These are phyloP conservation scores for Graphilbum ipis-grandicollis DNA, from an alignment of 2,329 filamentous ascomycete species.

Conservation along the genomic window DNA sequence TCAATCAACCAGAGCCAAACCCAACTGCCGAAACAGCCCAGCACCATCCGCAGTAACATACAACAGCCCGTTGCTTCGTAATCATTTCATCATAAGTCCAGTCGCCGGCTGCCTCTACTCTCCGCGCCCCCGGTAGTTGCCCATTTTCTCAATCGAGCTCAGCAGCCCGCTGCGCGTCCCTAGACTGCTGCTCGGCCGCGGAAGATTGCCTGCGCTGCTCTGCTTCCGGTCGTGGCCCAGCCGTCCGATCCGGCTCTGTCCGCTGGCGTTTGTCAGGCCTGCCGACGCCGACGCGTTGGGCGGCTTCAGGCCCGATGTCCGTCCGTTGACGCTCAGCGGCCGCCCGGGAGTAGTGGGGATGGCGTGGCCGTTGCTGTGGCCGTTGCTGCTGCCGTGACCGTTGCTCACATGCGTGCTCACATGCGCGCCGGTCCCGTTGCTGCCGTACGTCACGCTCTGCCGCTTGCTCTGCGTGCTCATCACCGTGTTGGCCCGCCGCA, in stretches of 20 bases:
- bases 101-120: slow-evolving; percentile 9
- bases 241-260: slow-evolving; percentile 28
- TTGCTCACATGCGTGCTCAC: too few relatives aligned
- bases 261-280: slow-evolving; percentile 10
- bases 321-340: slow-evolving; percentile 8
- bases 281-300: slow-evolving; percentile 26
- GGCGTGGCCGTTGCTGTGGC: slow-evolving; percentile 7
- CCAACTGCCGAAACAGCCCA: too few relatives aligned
- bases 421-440: neutral
- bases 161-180: slow-evolving; percentile 47
- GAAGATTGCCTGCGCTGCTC: slow-evolving; percentile 22
- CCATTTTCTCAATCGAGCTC: slow-evolving; percentile 81
- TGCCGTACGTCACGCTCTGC: neutral
- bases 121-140: slow-evolving; percentile 31
- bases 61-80: too few relatives aligned
- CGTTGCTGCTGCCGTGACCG: slow-evolving; percentile 16
- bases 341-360: slow-evolving; percentile 10
- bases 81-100: neutral
- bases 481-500: neutral
- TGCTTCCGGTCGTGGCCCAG: slow-evolving; percentile 26
- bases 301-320: slow-evolving; percentile 37
- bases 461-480: neutral
- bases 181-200: slow-evolving; percentile 30
- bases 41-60: too few relatives aligned
- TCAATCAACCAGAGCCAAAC: too few relatives aligned